Evolutionary conservation across 2,329 filamentous ascomycete species (phyloP).

Genomic region (Phialemoniopsis sp.): DNA sequence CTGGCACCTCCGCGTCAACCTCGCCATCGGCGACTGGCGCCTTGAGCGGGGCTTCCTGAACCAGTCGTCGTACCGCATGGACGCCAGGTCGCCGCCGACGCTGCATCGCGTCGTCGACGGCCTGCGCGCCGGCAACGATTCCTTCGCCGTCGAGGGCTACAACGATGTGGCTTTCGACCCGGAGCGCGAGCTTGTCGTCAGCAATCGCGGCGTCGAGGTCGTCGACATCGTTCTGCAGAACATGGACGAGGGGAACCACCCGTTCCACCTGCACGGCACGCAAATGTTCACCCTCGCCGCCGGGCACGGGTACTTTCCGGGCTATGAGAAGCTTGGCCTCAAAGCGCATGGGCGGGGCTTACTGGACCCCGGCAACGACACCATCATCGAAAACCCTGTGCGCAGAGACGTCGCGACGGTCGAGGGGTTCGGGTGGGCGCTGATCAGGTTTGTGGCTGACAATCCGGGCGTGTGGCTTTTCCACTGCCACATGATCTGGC

Average conservation of each 20-base stretch:
- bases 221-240: constrained; percentile 45
- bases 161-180: constrained; percentile 43
- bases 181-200: constrained; percentile 44
- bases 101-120: constrained; percentile 46
- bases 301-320: constrained; percentile 61
- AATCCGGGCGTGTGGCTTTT: constrained; percentile 42
- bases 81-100: constrained; percentile 37
- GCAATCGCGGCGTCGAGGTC: constrained; percentile 36
- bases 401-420: constrained; percentile 39
- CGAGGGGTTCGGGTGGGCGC: constrained; percentile 44
- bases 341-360: constrained; percentile 22
- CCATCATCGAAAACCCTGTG: constrained; percentile 32
- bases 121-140: constrained; percentile 33
- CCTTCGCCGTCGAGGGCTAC: constrained; percentile 43
- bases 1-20: constrained; percentile 51
- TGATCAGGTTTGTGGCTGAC: constrained; percentile 43
- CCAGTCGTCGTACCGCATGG: constrained; percentile 45
- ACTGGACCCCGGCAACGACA: constrained; percentile 26
- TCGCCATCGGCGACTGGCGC: constrained; percentile 55
- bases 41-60: constrained; percentile 58
- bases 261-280: constrained; percentile 56
- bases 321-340: constrained; percentile 31
- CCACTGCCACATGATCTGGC: constrained; percentile 34
- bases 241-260: constrained; percentile 24
- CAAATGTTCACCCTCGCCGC: constrained; percentile 48